These are phyloP conservation scores for Murraya koenigii DNA, from an alignment of 345 rosid species.

Conservation along the genomic window DNA sequence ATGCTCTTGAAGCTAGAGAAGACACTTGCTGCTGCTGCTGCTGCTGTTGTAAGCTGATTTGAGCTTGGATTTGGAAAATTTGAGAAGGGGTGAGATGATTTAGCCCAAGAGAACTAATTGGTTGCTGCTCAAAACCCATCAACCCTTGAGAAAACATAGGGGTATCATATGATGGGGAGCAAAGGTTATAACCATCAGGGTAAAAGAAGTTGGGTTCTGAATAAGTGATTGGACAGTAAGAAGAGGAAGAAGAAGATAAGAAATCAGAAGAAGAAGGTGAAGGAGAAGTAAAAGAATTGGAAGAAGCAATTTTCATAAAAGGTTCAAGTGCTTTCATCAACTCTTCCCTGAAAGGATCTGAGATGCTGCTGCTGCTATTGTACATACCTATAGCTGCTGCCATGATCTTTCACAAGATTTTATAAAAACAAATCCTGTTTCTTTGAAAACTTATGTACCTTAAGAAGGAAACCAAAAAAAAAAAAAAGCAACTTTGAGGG, in stretches of 20 bases:
- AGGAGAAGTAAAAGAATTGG: constrained; percentile 12
- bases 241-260: constrained; percentile 7
- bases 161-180: constrained; percentile 26
- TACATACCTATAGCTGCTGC: constrained; percentile 59
- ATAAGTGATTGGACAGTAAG: constrained; percentile 11
- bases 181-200: constrained; percentile 6
- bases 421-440: constrained; percentile 12
- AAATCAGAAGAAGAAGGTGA: constrained; percentile 5
- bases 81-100: constrained; percentile 66
- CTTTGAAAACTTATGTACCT: background rate
- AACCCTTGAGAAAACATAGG: constrained; percentile 24
- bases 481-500: constrained; percentile 30
- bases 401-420: constrained; percentile 13
- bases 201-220: constrained; percentile 14
- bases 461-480: no score
- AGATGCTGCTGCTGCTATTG: constrained; percentile 33
- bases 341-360: constrained; percentile 58
- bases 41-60: constrained; percentile 43
- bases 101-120: constrained; percentile 48
- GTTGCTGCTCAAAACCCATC: constrained; percentile 36
- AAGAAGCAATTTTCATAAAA: constrained; percentile 45
- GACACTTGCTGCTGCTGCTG: constrained; percentile 22
- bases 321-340: constrained; percentile 63
- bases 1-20: constrained; percentile 1
- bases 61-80: constrained; percentile 66